Percentiles rank a stretch among this genome's conserved stretches.
These are phyloP conservation scores for Fusarium metavorans DNA, from an alignment of 2,329 filamentous ascomycete genomes.

Conservation along the genomic window DNA sequence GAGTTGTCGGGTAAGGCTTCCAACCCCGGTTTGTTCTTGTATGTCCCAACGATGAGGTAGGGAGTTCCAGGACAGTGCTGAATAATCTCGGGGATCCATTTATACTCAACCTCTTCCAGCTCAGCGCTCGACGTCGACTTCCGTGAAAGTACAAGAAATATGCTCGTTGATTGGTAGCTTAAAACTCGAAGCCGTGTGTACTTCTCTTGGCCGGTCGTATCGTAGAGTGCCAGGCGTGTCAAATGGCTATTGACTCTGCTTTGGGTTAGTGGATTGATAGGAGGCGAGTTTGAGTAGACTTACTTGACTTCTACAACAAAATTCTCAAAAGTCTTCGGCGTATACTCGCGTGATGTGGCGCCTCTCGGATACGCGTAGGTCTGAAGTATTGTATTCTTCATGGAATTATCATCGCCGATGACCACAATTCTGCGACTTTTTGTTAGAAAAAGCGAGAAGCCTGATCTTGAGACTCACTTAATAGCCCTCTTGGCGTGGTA, in stretches of 20 bases:
- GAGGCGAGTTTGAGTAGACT: too few relatives aligned
- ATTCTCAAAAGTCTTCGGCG: slow-evolving; percentile 6
- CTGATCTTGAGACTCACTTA: neutral
- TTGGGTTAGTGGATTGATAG: too few relatives aligned
- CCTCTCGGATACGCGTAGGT: slow-evolving; percentile 1
- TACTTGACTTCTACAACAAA: slow-evolving; percentile 15
- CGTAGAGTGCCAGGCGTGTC: neutral
- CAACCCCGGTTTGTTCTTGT: neutral
- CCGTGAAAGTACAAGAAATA: slow-evolving; percentile 3
- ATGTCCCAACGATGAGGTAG: neutral
- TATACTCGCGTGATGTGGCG: neutral
- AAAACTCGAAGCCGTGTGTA: neutral
- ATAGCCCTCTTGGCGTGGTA: neutral
- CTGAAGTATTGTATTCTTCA: slow-evolving; percentile 11
- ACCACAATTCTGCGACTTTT: neutral
- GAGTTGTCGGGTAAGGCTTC: neutral
- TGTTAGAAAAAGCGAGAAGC: neutral
- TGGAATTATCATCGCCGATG: neutral
- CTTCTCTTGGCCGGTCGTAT: slow-evolving; percentile 2
- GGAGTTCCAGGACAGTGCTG: neutral
- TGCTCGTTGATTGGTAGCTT: neutral
- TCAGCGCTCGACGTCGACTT: neutral
- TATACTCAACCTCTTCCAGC: neutral
- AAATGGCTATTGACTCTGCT: too few relatives aligned
- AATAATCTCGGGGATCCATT: slow-evolving; percentile 1